These are phyloP conservation scores for Coemansia sp. DNA, from an alignment of 192 early-diverging fungal species.

Conservation along the genomic window DNA sequence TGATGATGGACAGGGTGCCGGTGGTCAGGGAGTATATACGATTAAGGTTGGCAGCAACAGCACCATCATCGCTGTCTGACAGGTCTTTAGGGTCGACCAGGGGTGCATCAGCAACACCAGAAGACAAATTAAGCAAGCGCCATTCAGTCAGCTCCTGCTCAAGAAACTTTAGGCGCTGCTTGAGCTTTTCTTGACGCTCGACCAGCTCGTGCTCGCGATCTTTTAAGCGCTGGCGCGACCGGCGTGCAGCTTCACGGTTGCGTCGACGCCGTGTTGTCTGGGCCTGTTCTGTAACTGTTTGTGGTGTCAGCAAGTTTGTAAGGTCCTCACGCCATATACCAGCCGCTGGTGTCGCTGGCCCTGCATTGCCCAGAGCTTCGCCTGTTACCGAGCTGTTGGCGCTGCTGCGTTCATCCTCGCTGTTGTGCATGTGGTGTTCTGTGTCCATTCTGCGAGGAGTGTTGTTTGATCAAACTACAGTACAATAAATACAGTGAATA, in stretches of 20 bases:
- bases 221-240: slow-evolving; percentile 41
- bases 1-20: slow-evolving; percentile 29
- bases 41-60: slow-evolving; percentile 37
- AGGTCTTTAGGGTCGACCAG: slow-evolving; percentile 26
- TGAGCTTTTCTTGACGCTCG: slow-evolving; percentile 26
- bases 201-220: slow-evolving; percentile 37
- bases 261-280: slow-evolving; percentile 41
- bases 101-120: background rate
- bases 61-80: slow-evolving; percentile 8
- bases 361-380: background rate
- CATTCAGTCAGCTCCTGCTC: slow-evolving; percentile 40
- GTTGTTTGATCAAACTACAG: no score
- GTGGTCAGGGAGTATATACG: slow-evolving; percentile 30
- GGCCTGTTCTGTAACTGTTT: slow-evolving; percentile 31
- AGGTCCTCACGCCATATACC: slow-evolving; percentile 33
- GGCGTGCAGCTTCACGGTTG: slow-evolving; percentile 46
- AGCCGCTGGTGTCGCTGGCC: background rate
- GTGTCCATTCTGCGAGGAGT: background rate
- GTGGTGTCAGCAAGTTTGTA: slow-evolving; percentile 37
- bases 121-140: slow-evolving; percentile 30
- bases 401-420: background rate
- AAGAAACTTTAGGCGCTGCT: slow-evolving; percentile 14
- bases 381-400: background rate
- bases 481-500: no score
- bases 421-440: background rate